Conservation (phyloP, 768 basidiomycete genomes). For the Serendipita indica region DNA sequence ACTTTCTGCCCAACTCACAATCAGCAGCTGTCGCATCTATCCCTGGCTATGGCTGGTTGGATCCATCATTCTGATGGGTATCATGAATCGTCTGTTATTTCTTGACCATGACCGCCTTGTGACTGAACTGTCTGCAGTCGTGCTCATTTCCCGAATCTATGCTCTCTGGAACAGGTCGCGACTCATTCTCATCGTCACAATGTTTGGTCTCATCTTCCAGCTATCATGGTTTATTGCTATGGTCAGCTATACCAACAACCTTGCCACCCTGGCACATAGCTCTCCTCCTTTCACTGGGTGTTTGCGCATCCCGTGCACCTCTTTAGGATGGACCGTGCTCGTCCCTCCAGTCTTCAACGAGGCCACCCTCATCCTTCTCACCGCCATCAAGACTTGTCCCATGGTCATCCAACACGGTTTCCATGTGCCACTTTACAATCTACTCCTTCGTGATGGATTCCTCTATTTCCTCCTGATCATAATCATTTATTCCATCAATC, state of each 20-base stretch:
- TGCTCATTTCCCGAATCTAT: background rate
- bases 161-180: background rate
- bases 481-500: background rate
- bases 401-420: background rate
- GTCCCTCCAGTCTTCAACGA: background rate
- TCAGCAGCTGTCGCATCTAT: background rate
- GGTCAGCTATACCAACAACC: background rate
- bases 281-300: conserved; percentile 1
- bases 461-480: conserved; percentile 3
- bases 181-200: background rate
- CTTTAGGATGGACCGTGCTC: background rate
- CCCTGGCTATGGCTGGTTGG: background rate
- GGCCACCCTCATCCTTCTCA: background rate
- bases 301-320: background rate
- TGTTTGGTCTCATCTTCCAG: background rate
- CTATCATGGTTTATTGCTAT: too few species aligned
- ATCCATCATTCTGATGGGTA: background rate
- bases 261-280: too few species aligned
- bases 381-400: background rate
- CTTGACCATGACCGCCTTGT: too few species aligned
- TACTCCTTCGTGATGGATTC: background rate
- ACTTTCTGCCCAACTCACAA: too few species aligned
- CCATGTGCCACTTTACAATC: background rate
- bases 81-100: background rate
- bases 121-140: too few species aligned